Percentiles rank a stretch among this genome's conserved stretches.
Evolutionary conservation across 257 asterid genomes (phyloP).

Genomic region (Solanum pennellii): DNA sequence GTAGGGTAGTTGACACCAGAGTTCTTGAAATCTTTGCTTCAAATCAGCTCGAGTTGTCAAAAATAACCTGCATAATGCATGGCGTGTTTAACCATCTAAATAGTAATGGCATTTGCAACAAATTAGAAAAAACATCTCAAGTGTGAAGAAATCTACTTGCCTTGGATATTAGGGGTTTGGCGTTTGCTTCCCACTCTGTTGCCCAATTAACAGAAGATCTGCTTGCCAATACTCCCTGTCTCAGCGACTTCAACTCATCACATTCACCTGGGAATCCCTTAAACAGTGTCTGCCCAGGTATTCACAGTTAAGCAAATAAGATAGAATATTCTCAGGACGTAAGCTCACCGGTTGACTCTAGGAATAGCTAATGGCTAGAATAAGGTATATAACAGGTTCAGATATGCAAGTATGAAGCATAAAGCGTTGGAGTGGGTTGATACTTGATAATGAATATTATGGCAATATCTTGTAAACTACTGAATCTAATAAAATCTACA

Average conservation of each 20-base stretch:
- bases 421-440: background rate
- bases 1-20: background rate
- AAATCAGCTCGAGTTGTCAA: constrained; percentile 31
- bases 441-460: background rate
- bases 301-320: background rate
- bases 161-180: constrained; percentile 63
- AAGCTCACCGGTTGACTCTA: background rate
- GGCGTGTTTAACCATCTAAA: background rate
- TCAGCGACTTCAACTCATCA: constrained; percentile 48
- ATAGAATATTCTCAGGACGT: background rate
- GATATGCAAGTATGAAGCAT: background rate
- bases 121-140: background rate
- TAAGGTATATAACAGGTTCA: background rate
- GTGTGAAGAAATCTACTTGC: constrained; percentile 14
- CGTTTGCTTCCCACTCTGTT: constrained; percentile 76
- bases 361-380: background rate
- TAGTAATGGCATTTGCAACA: background rate
- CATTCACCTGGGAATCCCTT: constrained; percentile 76
- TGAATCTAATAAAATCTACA: background rate
- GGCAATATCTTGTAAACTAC: background rate
- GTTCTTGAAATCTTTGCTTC: background rate
- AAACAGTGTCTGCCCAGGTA: constrained; percentile 50
- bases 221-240: constrained; percentile 50
- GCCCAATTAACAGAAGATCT: constrained; percentile 68
- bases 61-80: constrained; percentile 32